Percentiles rank a stretch among this genome's conserved stretches.
Evolutionary conservation across 805 yeast genomes (phyloP).

Genomic region (Maudiozyma turicensis): DNA sequence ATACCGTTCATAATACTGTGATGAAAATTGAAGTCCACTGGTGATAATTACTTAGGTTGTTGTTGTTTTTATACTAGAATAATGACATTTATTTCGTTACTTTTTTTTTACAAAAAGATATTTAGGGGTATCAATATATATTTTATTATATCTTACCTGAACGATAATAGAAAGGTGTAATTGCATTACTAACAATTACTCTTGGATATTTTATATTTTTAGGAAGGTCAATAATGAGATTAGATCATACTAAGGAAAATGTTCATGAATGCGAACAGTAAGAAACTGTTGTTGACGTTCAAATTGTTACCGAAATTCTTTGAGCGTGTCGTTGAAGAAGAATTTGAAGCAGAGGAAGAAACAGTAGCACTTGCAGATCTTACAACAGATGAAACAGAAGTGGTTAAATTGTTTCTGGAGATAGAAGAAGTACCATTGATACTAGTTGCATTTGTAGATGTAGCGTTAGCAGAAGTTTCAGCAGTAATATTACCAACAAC

Average conservation of each 20-base stretch:
- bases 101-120: no score
- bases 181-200: no score
- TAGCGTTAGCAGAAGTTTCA: neutral
- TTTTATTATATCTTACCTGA: no score
- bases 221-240: neutral
- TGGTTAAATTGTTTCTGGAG: neutral
- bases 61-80: no score
- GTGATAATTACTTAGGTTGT: no score
- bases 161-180: no score
- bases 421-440: conserved; percentile 1
- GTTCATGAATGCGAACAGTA: neutral
- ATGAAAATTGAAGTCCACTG: no score
- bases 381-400: conserved; percentile 6
- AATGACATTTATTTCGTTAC: no score
- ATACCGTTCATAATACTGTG: no score
- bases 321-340: neutral
- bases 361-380: conserved; percentile 6
- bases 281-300: neutral
- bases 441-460: neutral
- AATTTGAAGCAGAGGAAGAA: neutral
- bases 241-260: neutral
- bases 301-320: neutral
- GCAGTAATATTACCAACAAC: neutral
- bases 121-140: no score
- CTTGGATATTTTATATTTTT: neutral